Evolutionary conservation across 208 protist species (phyloP), one percentile per base, ranked within the genome.

Genomic region (Trypanosoma brucei): DNA sequence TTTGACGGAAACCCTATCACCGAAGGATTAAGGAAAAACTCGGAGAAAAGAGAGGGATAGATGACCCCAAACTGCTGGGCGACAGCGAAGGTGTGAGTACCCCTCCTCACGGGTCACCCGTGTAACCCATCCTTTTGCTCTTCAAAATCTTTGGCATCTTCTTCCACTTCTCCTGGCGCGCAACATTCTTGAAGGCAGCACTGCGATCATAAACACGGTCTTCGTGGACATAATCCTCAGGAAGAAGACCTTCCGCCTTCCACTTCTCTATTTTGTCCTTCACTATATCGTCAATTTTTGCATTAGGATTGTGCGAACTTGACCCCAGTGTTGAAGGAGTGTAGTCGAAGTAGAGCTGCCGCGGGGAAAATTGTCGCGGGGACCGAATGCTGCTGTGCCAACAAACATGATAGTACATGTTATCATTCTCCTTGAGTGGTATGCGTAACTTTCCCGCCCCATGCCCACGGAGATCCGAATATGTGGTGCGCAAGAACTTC

Each of bases 201-300:
- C 77, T 75, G 31, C 75, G 78, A 76, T 95, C 86, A 72, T 92
- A 93, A 4, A 95, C 82, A 45, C 76, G 76, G 42, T 91, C 88
- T 55, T 91, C 84, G 68, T 95, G 81, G 13, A 88, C 83, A 68
- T 95, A 95, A 61, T 95, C 90, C 52, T 90, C 80, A 0, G 90
- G 90, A 40, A 95, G 65, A 55, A 93, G 62, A 11, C 90, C 90
- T 62, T 95, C 90, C 35, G 77, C 57, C 74, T 95, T 95, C 90
- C 90, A 95, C 68, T 91, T 88, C 36, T 93, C 83, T 65, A 95
- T 93, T 70, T 93, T 93, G 31, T 95, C 84, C 79, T 95, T 92
- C 14, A 95, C 83, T 64, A 95, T 92, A 52, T 91, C 87, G 11
- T 95, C 86, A 62, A 95, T 85, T 76, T 93, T 93, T 3, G 83